These are phyloP conservation scores for Citrus inodora DNA, from an alignment of 345 rosid genomes.

Conservation along the genomic window DNA sequence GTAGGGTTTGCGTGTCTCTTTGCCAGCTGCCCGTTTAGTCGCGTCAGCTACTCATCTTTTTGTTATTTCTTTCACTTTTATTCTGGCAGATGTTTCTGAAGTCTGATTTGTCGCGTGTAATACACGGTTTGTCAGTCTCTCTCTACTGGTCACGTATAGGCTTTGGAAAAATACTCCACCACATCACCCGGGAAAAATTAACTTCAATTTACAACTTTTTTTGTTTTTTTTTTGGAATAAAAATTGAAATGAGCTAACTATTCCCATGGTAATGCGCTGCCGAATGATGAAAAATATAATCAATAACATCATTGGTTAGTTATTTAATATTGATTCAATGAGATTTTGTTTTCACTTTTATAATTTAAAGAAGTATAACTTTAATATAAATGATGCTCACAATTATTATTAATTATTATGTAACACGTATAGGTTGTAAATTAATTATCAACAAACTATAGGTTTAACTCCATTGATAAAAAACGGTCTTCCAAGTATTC, in stretches of 20 bases:
- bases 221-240: too few species aligned
- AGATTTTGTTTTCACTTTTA: too few species aligned
- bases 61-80: background rate
- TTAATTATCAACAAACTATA: fast-evolving
- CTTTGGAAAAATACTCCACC: too few species aligned
- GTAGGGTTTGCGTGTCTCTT: constrained; percentile 15
- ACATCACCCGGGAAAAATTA: too few species aligned
- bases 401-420: background rate
- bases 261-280: too few species aligned
- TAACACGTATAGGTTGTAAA: fast-evolving
- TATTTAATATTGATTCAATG: too few species aligned
- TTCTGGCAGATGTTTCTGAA: background rate
- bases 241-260: too few species aligned
- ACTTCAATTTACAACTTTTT: too few species aligned
- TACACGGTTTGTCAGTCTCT: background rate
- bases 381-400: background rate
- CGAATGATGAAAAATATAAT: background rate
- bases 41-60: constrained; percentile 31
- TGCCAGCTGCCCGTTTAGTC: constrained; percentile 15
- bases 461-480: too few species aligned
- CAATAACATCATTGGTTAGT: background rate
- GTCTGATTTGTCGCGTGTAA: background rate
- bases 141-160: background rate
- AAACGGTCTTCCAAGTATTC: too few species aligned
- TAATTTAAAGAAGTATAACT: background rate